Evolutionary conservation across 345 rosid species (phyloP), one percentile per base, ranked within the genome.

Genomic region (Xanthoceras sorbifolium): DNA sequence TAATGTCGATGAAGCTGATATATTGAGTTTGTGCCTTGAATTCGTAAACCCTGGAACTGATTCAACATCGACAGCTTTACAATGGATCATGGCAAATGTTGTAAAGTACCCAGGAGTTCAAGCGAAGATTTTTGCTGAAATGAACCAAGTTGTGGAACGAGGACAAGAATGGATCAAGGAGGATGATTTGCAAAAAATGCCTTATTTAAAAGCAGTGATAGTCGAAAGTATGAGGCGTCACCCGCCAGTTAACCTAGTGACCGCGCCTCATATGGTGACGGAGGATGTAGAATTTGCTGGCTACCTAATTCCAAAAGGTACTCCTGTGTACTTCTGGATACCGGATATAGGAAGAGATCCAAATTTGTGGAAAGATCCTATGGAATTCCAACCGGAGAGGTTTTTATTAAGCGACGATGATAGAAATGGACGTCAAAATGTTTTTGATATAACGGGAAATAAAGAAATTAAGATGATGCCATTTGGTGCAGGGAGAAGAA

Each of bases 341-440:
- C 75, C 74, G 1, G 84, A 81, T 31, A 75, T 75, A 14, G 79
- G 79, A 31, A 55, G 74, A 46, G 85, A 82, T 67, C 68, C 80
- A 9, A n/a, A n/a, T n/a, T n/a, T n/a, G n/a, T n/a, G n/a, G n/a
- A n/a, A n/a, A n/a, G n/a, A n/a, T n/a, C n/a, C 85, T 0, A 65
- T 72, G 77, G 71, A 31, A 48, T 81, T 76, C 64, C 66, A 67
- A 36, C 80, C 83, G 1, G 77, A 68, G 61, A 67, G 79, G 42
- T 77, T 77, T 62, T 17, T 60, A 32, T 36, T 18, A 12, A 9
- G 20, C 20, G 38, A 29, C 29, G 50, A 7, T 28, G 7, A 52
- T n/a, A n/a, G n/a, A 0, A 17, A 12, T 11, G 11, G 38, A 14
- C 25, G 1, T 10, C 11, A 36, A 12, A 6, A 42, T 12, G 2